Base-by-base conservation (phyloP, 1,139 yeast species). In the Saccharomyces hybrid region DNA sequence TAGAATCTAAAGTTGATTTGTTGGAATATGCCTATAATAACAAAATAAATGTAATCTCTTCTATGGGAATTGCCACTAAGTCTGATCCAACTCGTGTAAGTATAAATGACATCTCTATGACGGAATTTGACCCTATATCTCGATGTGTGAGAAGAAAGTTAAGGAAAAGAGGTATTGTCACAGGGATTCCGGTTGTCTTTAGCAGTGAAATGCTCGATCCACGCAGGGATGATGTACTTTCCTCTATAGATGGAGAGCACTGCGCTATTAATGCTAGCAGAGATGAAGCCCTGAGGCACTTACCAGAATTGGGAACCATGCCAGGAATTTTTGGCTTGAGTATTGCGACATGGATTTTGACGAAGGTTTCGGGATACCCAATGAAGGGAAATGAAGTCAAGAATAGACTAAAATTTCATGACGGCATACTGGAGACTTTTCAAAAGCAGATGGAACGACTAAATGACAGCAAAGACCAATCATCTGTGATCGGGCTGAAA, bases 161-260 rank as follows among this genome's bases (percentile, higher is more conserved):
- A 63, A 85, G 88, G 69, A 81, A 84, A 66, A 77, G 82, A 58
- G 98, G 97, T 2, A 84, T 93, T 46, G 68, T 75, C n/a, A 76
- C 78, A 4, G 90, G 90, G 29, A 87, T 93, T 16, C 90, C 97
- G 0, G 91, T 89, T 5, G 95, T 90, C 1, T 93, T 88, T 66
- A 87, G 96, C 31, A 87, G 96, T 1, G 99, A 93, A 68, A 93
- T 93, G 70, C 99, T 99, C 1, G 97, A 91, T 65, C 96, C 96
- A 41, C 82, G 88, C 56, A 93, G 93, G 73, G 98, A 98, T 1
- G 80, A 84, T 60, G 71, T 93, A 57, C 73, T 91, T 58, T 97
- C 97, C 5, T 75, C 93, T 52, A 84, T 90, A 11, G 90, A 89
- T 49, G 86, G 82, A 46, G 95, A 88, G 68, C 78, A 82, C 56